phyloP scores from a whole-genome alignment of 169 alveolate species.

The Eimeria falciformis region DNA sequence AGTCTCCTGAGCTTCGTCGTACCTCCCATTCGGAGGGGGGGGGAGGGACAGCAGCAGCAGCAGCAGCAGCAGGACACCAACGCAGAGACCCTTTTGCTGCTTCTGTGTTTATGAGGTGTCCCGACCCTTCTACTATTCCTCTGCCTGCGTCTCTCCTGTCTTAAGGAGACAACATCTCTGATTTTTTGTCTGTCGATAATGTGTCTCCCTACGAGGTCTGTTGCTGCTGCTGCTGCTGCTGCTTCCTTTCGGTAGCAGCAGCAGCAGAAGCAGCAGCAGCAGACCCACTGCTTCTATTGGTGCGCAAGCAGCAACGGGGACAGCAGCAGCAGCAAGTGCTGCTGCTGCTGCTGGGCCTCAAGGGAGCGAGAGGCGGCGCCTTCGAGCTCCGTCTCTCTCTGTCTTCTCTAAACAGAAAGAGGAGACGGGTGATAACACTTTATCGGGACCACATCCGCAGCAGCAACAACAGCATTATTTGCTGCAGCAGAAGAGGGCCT shows the following conservation, averaged over 20 bases:
- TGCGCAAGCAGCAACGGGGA: constrained; percentile 45
- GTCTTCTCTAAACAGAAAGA: constrained; percentile 18
- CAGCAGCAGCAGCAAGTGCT: constrained; percentile 68
- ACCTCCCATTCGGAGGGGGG: neutral
- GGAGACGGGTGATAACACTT: neutral
- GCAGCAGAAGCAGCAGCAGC: constrained; percentile 1
- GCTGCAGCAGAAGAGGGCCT: neutral
- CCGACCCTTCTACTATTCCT: constrained; percentile 27
- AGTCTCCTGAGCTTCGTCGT: too few relatives aligned
- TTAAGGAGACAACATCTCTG: too few relatives aligned
- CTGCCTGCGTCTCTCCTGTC: constrained; percentile 40
- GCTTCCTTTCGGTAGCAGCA: too few relatives aligned
- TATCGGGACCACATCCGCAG: neutral
- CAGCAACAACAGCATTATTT: neutral
- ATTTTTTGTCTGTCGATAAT: too few relatives aligned
- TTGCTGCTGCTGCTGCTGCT: constrained; percentile 16
- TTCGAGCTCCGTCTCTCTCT: too few relatives aligned
- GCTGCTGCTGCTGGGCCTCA: constrained; percentile 52
- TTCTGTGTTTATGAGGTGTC: constrained; percentile 19
- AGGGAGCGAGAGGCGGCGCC: too few relatives aligned
- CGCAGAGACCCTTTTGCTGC: constrained; percentile 42
- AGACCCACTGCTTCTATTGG: constrained; percentile 44
- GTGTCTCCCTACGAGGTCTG: too few relatives aligned
- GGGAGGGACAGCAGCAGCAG: neutral
- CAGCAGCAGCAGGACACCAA: too few relatives aligned